Conservation (phyloP, 2,329 filamentous ascomycete genomes). For the Tolypocladium ophioglossoides region DNA sequence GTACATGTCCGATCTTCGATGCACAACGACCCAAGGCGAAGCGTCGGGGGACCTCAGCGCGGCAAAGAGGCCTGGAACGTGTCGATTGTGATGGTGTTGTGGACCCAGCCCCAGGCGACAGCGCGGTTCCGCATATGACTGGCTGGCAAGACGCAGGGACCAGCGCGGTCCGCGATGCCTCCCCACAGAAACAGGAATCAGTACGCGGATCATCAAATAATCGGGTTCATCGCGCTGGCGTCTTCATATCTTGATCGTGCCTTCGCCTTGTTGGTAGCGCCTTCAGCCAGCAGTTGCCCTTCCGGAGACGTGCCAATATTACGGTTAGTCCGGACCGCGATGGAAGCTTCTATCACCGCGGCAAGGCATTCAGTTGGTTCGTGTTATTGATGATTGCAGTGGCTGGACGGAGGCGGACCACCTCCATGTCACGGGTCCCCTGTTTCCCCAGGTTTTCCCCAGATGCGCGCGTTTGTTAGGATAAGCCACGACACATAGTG, state of each 20-base stretch:
- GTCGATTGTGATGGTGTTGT: background rate
- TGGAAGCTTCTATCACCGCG: background rate
- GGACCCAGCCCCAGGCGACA: background rate
- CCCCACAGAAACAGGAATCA: background rate
- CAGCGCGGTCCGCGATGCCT: background rate
- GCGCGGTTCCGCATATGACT: background rate
- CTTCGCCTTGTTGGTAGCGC: background rate
- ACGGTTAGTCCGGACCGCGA: background rate
- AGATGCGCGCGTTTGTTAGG: background rate
- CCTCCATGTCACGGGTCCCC: background rate
- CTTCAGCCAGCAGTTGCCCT: background rate
- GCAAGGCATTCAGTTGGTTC: background rate
- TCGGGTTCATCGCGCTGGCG: background rate
- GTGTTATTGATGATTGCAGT: background rate
- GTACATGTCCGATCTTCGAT: background rate
- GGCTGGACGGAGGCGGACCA: background rate
- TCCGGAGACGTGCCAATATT: background rate
- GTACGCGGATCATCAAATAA: background rate
- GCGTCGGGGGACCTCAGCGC: background rate
- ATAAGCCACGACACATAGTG: background rate
- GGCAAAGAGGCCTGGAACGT: background rate
- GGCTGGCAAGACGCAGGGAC: background rate
- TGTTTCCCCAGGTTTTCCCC: background rate
- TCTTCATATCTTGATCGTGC: background rate
- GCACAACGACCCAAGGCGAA: background rate